phyloP scores from a whole-genome alignment of 768 basidiomycete species.

The Gymnopilus junonius region DNA sequence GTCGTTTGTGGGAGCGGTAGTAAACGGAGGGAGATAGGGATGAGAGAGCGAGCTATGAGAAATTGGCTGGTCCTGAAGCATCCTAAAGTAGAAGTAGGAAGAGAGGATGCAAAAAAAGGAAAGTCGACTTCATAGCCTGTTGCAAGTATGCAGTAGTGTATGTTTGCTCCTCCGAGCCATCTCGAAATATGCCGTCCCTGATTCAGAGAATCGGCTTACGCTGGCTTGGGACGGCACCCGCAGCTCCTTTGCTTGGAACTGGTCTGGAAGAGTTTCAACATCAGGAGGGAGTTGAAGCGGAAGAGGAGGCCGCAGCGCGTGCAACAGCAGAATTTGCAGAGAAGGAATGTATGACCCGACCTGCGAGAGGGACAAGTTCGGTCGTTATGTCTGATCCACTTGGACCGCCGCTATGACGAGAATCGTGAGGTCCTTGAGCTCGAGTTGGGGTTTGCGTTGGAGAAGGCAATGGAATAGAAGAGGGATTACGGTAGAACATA shows the following conservation, averaged over 20 bases:
- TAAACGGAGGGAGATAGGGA: constrained; percentile 23
- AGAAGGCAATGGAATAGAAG: constrained; percentile 10
- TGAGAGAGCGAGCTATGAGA: not conserved
- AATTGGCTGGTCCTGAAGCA: constrained; percentile 32
- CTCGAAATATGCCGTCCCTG: constrained; percentile 61
- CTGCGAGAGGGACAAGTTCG: constrained; percentile 53
- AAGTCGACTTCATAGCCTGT: constrained; percentile 75
- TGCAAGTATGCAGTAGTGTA: constrained; percentile 72
- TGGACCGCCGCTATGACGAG: constrained; percentile 58
- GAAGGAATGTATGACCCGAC: constrained; percentile 60
- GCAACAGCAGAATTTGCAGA: constrained; percentile 38
- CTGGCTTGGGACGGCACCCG: constrained; percentile 12
- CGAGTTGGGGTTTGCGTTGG: constrained; percentile 23
- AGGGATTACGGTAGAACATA: constrained; percentile 65
- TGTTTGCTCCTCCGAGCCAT: constrained; percentile 56
- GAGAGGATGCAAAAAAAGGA: constrained; percentile 56
- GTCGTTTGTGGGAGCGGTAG: constrained; percentile 39
- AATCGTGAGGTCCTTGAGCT: constrained; percentile 40
- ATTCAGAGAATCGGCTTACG: constrained; percentile 9
- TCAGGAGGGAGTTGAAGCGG: not conserved
- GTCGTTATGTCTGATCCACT: constrained; percentile 71
- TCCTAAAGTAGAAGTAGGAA: not conserved
- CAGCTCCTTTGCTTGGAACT: not conserved
- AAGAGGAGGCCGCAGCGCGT: constrained; percentile 11
- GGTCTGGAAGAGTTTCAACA: constrained; percentile 14